These are phyloP conservation scores for Lachnellula cervina DNA, from an alignment of 2,329 filamentous ascomycete genomes.

Conservation along the genomic window DNA sequence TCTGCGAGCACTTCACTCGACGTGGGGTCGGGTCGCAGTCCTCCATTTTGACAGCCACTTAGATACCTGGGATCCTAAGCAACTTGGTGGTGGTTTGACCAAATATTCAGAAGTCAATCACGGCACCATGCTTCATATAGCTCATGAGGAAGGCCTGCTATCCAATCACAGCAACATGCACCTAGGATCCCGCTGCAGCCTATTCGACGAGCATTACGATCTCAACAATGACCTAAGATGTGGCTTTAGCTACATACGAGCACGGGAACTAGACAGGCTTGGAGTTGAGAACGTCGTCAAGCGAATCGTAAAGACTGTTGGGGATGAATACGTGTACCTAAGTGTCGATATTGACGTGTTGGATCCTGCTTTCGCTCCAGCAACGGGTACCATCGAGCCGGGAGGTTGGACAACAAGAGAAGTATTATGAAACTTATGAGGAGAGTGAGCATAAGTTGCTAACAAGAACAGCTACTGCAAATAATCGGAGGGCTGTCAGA, in stretches of 20 bases:
- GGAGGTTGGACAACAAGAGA: constrained; percentile 33
- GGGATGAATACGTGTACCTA: constrained; percentile 27
- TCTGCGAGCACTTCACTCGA: constrained; percentile 26
- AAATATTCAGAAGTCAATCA: constrained; percentile 30
- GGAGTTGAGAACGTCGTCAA: constrained; percentile 24
- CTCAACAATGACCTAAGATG: constrained; percentile 29
- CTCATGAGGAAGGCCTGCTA: constrained; percentile 30
- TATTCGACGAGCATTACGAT: constrained; percentile 26
- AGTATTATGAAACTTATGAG: constrained; percentile 3
- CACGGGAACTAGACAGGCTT: constrained; percentile 25
- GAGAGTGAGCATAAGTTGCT: background rate
- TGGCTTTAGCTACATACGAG: constrained; percentile 27
- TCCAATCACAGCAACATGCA: constrained; percentile 31
- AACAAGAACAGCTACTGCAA: constrained; percentile 20
- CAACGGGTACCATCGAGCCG: constrained; percentile 31
- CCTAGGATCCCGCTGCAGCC: constrained; percentile 24
- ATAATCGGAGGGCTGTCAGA: constrained; percentile 28
- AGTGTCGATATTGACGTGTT: constrained; percentile 31
- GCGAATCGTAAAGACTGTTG: constrained; percentile 27
- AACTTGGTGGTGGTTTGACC: constrained; percentile 26
- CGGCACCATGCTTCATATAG: constrained; percentile 32
- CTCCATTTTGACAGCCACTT: constrained; percentile 31
- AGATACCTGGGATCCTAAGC: constrained; percentile 29
- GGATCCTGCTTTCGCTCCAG: constrained; percentile 30
- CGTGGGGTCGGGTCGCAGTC: constrained; percentile 28